Evolutionary conservation across 176 grass and related monocot genomes (phyloP).

Genomic region (Oryza glumipatula): DNA sequence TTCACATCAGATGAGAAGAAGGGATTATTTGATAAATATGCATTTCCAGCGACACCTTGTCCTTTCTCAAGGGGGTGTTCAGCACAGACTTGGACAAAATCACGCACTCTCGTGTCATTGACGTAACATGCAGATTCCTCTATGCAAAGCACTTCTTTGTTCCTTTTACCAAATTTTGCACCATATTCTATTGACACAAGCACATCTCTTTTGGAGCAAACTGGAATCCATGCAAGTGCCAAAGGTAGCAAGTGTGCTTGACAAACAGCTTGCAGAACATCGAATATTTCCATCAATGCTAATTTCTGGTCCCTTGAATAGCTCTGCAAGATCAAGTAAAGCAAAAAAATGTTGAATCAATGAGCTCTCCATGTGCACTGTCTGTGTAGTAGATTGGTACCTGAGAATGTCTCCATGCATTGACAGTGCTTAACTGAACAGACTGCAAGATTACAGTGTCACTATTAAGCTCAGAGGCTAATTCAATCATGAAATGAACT

Average conservation of each 20-base stretch:
- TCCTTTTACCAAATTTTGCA: neutral
- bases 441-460: slow-evolving; percentile 35
- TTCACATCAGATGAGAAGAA: slow-evolving; percentile 66
- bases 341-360: neutral
- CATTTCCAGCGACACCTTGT: slow-evolving; percentile 73
- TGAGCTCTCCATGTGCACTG: neutral
- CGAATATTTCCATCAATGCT: slow-evolving; percentile 62
- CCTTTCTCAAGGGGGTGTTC: slow-evolving; percentile 46
- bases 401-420: slow-evolving; percentile 20
- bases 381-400: neutral
- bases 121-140: slow-evolving; percentile 64
- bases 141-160: slow-evolving; percentile 48
- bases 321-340: slow-evolving; percentile 28
- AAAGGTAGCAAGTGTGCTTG: slow-evolving; percentile 77
- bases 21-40: slow-evolving; percentile 56
- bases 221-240: slow-evolving; percentile 74
- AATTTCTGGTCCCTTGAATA: slow-evolving; percentile 48
- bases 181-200: slow-evolving; percentile 26
- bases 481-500: neutral
- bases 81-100: slow-evolving; percentile 58
- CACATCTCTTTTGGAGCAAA: neutral
- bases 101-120: slow-evolving; percentile 50
- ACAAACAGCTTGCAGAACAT: slow-evolving; percentile 56
- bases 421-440: slow-evolving; percentile 39
- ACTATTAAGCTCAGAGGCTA: neutral